These are phyloP conservation scores for Coemansia sp. DNA, from an alignment of 192 early-diverging fungal species.

Conservation along the genomic window DNA sequence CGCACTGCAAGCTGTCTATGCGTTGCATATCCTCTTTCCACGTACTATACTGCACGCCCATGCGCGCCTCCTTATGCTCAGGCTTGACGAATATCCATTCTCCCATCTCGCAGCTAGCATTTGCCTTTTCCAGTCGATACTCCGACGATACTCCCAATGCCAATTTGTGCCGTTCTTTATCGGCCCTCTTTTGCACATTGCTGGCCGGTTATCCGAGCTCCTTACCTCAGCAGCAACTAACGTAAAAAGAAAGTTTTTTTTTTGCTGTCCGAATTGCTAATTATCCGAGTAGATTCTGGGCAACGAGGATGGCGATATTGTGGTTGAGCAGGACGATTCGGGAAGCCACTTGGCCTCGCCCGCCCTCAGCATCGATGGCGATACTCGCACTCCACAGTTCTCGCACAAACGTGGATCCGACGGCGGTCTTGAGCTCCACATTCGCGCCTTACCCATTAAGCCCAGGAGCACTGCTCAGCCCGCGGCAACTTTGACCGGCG, in stretches of 20 bases:
- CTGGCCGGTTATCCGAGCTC: neutral
- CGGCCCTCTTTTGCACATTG: neutral
- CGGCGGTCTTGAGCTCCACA: slow-evolving; percentile 51
- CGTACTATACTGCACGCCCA: slow-evolving; percentile 28
- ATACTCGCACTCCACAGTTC: slow-evolving; percentile 37
- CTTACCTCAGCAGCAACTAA: neutral
- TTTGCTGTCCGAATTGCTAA: neutral
- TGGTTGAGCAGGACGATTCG: slow-evolving; percentile 51
- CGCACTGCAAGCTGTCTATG: neutral
- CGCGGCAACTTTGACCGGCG: slow-evolving; percentile 18
- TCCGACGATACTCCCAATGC: neutral
- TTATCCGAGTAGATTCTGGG: slow-evolving; percentile 44
- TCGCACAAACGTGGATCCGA: slow-evolving; percentile 30
- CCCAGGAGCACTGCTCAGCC: slow-evolving; percentile 9
- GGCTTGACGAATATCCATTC: neutral
- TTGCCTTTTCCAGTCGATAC: neutral
- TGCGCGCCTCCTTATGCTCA: slow-evolving; percentile 11
- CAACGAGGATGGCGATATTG: slow-evolving; percentile 53
- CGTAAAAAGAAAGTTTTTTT: neutral
- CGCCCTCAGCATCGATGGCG: slow-evolving; percentile 27
- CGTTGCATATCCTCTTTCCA: neutral
- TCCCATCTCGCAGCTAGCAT: neutral
- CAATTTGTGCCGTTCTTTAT: neutral
- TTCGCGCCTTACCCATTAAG: slow-evolving; percentile 38
- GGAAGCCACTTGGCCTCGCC: slow-evolving; percentile 31